Percentiles rank a stretch among this genome's conserved stretches.
phyloP scores from a whole-genome alignment of 202 grass and related monocot genomes.

The Brachypodium distachyon region DNA sequence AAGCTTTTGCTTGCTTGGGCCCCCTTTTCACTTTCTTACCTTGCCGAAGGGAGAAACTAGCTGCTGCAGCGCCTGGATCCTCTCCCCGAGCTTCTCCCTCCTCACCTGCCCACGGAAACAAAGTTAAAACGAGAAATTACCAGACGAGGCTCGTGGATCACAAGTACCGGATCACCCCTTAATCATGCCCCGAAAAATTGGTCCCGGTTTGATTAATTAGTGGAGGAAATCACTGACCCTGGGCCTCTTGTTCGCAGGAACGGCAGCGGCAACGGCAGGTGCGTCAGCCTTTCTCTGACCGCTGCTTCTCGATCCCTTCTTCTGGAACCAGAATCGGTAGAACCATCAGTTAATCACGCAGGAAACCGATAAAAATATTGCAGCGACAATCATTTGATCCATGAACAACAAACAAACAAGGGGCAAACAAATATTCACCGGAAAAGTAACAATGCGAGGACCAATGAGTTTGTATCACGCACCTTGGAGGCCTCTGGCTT shows the following conservation, averaged over 20 bases:
- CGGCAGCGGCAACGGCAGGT: not conserved
- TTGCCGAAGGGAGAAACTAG: slow-evolving; percentile 98
- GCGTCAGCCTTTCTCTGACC: slow-evolving; percentile 33
- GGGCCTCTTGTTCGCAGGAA: slow-evolving; percentile 42
- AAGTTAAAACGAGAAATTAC: too few relatives aligned
- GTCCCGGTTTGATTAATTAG: not conserved
- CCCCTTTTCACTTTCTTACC: slow-evolving; percentile 39
- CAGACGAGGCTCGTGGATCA: not conserved
- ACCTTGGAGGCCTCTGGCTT: slow-evolving; percentile 30
- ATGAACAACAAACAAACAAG: not conserved
- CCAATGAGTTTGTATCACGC: not conserved
- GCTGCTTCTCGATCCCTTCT: slow-evolving; percentile 36
- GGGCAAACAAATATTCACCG: not conserved
- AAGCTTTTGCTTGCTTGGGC: not conserved
- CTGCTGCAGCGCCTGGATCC: slow-evolving; percentile 96
- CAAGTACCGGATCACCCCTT: not conserved
- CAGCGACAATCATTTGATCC: not conserved
- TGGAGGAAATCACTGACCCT: slow-evolving; percentile 34
- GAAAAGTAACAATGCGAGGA: slow-evolving; percentile 5
- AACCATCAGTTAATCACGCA: not conserved
- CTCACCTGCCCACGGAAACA: slow-evolving; percentile 37
- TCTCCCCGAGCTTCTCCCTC: slow-evolving; percentile 79
- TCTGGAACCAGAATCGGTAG: slow-evolving; percentile 28
- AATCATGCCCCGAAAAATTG: not conserved
- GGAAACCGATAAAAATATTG: not conserved